These are phyloP conservation scores for Scheffersomyces titani DNA, from an alignment of 1,139 yeast species.

Conservation along the genomic window DNA sequence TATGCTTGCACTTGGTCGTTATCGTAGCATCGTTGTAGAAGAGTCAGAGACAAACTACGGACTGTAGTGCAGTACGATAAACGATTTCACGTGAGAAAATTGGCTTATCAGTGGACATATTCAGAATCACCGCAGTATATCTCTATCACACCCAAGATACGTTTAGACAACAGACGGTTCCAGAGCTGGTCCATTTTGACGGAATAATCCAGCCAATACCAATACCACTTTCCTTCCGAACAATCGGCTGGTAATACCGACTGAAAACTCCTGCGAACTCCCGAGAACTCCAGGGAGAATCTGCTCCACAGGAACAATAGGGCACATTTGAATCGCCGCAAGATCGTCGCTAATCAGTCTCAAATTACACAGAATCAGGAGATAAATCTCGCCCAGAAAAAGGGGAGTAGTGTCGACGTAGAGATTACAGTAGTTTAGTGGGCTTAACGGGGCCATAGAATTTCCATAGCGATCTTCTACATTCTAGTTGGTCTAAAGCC, in stretches of 20 bases:
- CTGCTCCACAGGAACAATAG: not conserved
- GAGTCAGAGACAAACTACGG: no score
- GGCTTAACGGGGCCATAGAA: no score
- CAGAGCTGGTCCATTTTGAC: not conserved
- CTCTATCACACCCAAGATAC: not conserved
- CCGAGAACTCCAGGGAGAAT: no score
- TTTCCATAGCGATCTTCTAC: no score
- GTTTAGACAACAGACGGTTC: not conserved
- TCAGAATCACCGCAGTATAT: not conserved
- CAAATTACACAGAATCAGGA: not conserved
- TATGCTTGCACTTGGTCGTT: not conserved
- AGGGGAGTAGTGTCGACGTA: not conserved
- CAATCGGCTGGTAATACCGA: not conserved
- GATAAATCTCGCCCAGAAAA: not conserved
- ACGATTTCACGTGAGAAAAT: not conserved
- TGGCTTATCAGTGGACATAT: not conserved
- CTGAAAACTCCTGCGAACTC: no score
- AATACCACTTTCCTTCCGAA: not conserved
- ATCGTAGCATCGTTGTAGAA: no score
- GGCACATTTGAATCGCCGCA: not conserved
- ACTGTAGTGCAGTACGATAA: not conserved
- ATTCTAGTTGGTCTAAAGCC: no score
- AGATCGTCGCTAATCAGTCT: not conserved
- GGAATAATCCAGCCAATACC: not conserved
- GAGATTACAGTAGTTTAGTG: not conserved